Percentiles rank a stretch among this genome's conserved stretches.
Conservation (phyloP, 495 filamentous ascomycete species). For the Tuber indicum region DNA sequence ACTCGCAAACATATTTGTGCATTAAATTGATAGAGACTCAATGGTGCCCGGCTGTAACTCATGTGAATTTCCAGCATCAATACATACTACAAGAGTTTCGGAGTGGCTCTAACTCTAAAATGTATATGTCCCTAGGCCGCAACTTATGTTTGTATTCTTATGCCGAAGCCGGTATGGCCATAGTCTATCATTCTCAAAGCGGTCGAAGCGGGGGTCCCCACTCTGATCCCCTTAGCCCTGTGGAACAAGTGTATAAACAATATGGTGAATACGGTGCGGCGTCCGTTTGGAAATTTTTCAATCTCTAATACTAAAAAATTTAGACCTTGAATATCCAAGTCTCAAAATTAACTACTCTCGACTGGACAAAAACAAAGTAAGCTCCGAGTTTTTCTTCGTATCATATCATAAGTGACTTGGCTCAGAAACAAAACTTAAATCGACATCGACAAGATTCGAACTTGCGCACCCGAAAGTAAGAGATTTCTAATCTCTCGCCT, state of each 20-base stretch:
- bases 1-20: background rate
- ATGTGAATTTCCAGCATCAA: background rate
- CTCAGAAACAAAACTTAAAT: background rate
- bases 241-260: background rate
- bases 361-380: background rate
- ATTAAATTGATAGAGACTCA: background rate
- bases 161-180: background rate
- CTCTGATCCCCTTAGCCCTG: background rate
- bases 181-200: background rate
- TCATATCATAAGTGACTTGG: background rate
- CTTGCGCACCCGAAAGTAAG: slow-evolving; percentile 25
- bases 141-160: background rate
- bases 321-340: background rate
- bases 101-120: background rate
- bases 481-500: slow-evolving; percentile 14
- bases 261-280: background rate
- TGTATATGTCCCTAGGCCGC: background rate
- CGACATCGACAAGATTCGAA: slow-evolving; percentile 24
- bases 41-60: background rate
- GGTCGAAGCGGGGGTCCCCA: background rate
- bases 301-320: background rate
- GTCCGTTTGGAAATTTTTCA: background rate
- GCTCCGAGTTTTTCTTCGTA: background rate
- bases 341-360: background rate
- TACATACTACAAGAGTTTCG: background rate